Evolutionary conservation across 345 rosid species (phyloP).

Genomic region (Eucalyptus dawsonii): DNA sequence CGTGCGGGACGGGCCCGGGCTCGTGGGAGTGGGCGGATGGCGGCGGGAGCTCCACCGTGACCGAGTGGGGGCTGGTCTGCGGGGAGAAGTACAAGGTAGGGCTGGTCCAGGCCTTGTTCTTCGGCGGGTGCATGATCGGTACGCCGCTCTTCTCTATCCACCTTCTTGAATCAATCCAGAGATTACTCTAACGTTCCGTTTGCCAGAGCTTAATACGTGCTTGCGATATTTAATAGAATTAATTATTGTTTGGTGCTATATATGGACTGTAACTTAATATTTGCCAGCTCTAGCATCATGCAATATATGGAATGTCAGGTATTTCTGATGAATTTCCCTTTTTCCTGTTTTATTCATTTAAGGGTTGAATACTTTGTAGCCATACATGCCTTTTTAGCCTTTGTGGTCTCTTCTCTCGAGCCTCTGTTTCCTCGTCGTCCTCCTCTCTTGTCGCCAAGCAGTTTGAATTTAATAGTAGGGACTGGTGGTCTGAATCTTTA

Average conservation of each 20-base stretch:
- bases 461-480: not conserved
- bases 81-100: slow-evolving; percentile 75
- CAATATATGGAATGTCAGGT: not conserved
- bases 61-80: slow-evolving; percentile 80
- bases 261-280: not conserved
- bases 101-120: slow-evolving; percentile 76
- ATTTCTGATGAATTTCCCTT: not conserved
- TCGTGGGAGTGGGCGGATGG: slow-evolving; percentile 74
- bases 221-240: not conserved
- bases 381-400: not conserved
- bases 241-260: not conserved
- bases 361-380: not conserved
- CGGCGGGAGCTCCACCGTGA: slow-evolving; percentile 61
- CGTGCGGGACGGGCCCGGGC: slow-evolving; percentile 41
- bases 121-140: slow-evolving; percentile 94
- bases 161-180: not conserved
- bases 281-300: not conserved
- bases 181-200: not conserved
- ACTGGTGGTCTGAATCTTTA: not conserved
- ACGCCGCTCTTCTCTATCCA: not conserved
- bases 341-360: not conserved
- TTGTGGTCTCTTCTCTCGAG: not conserved
- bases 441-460: not conserved
- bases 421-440: not conserved
- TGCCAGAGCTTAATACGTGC: not conserved